Base-by-base conservation (phyloP, 805 yeast genomes). In the Phaffomyces opuntiae region DNA sequence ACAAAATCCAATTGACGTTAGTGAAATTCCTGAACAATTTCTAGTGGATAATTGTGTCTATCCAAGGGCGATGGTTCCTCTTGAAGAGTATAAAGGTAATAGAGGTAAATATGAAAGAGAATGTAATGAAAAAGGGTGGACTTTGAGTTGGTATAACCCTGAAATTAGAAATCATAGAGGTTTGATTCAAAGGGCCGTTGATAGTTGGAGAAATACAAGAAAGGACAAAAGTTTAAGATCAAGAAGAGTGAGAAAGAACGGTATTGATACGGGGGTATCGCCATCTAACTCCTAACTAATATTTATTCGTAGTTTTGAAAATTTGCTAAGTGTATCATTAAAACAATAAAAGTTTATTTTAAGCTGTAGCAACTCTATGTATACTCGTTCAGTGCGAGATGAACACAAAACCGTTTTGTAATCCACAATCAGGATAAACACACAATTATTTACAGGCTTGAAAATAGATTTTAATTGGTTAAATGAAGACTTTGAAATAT, bases 41-140 rank as follows among this genome's bases (percentile, higher is more conserved):
- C 49, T 63, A 40, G 44, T 38, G 11, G 62, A 63, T 16, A 74
- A 74, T 56, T 72, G 79, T 52, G 66, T 74, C 6, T 74, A 74
- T 48, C 77, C 76, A 9, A 59, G 70, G n/a, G 78, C 78, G 1
- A 64, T 66, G 59, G 72, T 65, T 7, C 67, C 73, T 1, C 56
- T 60, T 1, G 64, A 60, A n/a, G 64, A 64, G 45, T 72, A 72
- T 50, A 61, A 56, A 31, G 78, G 78, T 8, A 72, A 72, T 44
- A 62, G 80, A 31, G 68, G 65, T 13, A 53, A 58, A 36, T 74
- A 74, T 53, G 80, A 74, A 51, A 65, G 66, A 34, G 69, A 65
- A 38, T 75, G 80, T 59, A 74, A 74, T 51, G 60, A 62, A 26
- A 64, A 74, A 37, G 79, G 78, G 5, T 73, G 78, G 78, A 62